Evolutionary conservation across 2,329 filamentous ascomycete genomes (phyloP).

Genomic region (Curvularia spicifera): DNA sequence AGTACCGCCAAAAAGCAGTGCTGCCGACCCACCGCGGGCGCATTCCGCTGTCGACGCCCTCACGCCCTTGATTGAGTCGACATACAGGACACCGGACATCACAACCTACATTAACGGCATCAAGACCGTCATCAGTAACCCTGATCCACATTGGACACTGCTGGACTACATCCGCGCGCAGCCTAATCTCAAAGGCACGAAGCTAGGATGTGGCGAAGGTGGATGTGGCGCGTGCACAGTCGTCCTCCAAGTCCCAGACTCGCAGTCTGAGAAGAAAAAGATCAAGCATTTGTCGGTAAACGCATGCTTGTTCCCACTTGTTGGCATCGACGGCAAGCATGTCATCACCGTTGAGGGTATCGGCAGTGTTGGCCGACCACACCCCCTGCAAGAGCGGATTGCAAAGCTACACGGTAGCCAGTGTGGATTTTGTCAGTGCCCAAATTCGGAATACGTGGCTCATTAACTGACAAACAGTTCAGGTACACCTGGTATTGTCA

Average conservation of each 20-base stretch:
- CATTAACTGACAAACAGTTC: background rate
- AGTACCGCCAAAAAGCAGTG: constrained; percentile 37
- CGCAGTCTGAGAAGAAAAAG: constrained; percentile 77
- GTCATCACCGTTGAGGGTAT: constrained; percentile 97
- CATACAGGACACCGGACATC: constrained; percentile 74
- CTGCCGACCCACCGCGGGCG: constrained; percentile 34
- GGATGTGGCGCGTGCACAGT: constrained; percentile 96
- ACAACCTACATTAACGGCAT: constrained; percentile 93
- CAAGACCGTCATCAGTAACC: constrained; percentile 78
- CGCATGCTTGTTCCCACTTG: constrained; percentile 87
- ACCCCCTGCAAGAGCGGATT: constrained; percentile 87
- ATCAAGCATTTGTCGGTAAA: constrained; percentile 96
- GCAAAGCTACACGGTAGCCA: constrained; percentile 91
- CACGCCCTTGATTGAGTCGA: constrained; percentile 72
- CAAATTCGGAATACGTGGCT: fast-evolving
- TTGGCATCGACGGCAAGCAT: constrained; percentile 94
- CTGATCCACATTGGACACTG: constrained; percentile 88
- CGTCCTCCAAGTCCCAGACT: constrained; percentile 57
- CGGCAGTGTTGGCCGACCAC: constrained; percentile 80
- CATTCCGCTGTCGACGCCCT: constrained; percentile 53
- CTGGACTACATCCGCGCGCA: constrained; percentile 82
- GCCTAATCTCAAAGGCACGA: constrained; percentile 92
- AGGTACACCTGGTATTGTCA: constrained; percentile 88
- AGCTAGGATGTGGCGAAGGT: constrained; percentile 93
- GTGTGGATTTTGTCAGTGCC: constrained; percentile 75